Conservation (phyloP, 2,329 filamentous ascomycete genomes). For the Hymenoscyphus linearis region DNA sequence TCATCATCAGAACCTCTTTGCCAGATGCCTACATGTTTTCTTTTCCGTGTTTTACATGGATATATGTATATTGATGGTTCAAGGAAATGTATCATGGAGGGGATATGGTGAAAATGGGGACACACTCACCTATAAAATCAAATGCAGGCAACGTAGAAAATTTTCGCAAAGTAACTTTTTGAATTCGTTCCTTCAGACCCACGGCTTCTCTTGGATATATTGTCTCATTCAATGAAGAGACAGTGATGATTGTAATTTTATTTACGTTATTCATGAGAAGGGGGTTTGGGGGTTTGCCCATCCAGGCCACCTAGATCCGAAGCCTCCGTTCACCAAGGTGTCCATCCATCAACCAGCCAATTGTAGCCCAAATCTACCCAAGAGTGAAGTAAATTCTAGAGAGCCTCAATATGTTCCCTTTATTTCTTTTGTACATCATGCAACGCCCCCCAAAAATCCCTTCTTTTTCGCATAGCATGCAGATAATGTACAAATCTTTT, state of each 20-base stretch:
- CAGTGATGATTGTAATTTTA: not conserved
- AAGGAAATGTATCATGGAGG: too few relatives aligned
- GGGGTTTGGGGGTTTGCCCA: not conserved
- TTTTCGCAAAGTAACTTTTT: too few relatives aligned
- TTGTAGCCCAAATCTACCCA: not conserved
- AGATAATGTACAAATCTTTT: conserved; percentile 1
- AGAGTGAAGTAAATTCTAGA: not conserved
- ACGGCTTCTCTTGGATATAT: too few relatives aligned
- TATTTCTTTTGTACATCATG: not conserved
- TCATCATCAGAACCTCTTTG: too few relatives aligned
- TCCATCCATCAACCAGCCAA: not conserved
- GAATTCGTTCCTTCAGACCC: too few relatives aligned
- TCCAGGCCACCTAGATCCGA: not conserved
- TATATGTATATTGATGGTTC: too few relatives aligned
- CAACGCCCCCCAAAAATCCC: not conserved
- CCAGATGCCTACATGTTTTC: too few relatives aligned
- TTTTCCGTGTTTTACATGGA: too few relatives aligned
- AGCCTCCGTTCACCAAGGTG: not conserved
- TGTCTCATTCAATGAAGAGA: not conserved
- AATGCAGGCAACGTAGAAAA: too few relatives aligned
- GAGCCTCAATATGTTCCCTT: too few relatives aligned
- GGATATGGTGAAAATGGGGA: too few relatives aligned
- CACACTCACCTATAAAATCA: too few relatives aligned
- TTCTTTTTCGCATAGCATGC: not conserved
- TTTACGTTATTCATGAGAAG: not conserved